phyloP scores from a whole-genome alignment of 73 alveolate species.

The Stentor coeruleus region DNA sequence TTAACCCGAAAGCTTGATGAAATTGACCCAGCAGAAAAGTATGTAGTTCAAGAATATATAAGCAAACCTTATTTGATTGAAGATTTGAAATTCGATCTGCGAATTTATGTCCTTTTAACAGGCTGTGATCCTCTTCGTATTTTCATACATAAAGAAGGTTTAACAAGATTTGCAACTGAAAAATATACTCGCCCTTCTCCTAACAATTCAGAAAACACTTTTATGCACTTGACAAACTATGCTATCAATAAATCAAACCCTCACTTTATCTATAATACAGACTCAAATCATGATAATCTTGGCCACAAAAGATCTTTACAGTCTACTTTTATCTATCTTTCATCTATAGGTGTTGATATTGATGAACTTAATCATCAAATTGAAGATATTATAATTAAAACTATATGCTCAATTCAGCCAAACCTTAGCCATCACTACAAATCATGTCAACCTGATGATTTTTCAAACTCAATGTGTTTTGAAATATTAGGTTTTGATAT shows the following conservation, averaged over 20 bases:
- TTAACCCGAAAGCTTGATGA: slow-evolving; percentile 55
- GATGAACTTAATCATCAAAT: background rate
- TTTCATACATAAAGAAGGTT: slow-evolving; percentile 94
- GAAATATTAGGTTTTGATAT: slow-evolving; percentile 31
- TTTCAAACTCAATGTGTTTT: slow-evolving; percentile 28
- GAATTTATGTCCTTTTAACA: slow-evolving; percentile 88
- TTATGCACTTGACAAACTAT: slow-evolving; percentile 85
- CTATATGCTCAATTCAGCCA: slow-evolving; percentile 31
- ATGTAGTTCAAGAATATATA: slow-evolving; percentile 86
- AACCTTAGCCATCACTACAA: slow-evolving; percentile 18
- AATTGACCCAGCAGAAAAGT: slow-evolving; percentile 51
- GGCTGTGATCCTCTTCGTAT: slow-evolving; percentile 82
- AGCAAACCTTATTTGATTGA: slow-evolving; percentile 85
- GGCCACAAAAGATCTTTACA: slow-evolving; percentile 2
- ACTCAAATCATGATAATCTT: background rate
- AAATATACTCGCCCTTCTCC: slow-evolving; percentile 72
- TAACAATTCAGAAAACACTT: slow-evolving; percentile 52
- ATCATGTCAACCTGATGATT: slow-evolving; percentile 33
- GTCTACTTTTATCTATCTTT: background rate
- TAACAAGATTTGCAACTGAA: slow-evolving; percentile 90
- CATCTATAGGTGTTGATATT: background rate
- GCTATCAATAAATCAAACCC: slow-evolving; percentile 75
- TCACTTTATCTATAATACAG: slow-evolving; percentile 55
- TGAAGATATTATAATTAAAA: slow-evolving; percentile 23
- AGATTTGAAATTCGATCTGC: slow-evolving; percentile 93